A percentile compares a stretch with the other conserved stretches of the same genome.
These are phyloP conservation scores for Aspergillus puulaauensis DNA, from an alignment of 2,329 filamentous ascomycete genomes.

Conservation along the genomic window DNA sequence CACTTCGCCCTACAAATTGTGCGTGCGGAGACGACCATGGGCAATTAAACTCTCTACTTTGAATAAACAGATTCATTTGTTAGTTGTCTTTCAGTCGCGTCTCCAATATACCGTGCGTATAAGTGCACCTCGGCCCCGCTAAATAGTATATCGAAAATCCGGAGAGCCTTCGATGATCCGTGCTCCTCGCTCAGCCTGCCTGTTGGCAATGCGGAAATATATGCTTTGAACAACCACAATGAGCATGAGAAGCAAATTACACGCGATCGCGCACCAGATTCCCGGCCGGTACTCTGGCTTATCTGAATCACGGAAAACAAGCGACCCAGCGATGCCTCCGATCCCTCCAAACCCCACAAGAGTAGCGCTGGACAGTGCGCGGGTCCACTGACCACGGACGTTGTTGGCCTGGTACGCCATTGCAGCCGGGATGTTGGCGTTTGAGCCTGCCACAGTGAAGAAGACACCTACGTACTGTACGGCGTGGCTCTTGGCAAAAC, in stretches of 20 bases:
- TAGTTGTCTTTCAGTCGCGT: too few relatives aligned
- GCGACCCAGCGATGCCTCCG: slow-evolving; percentile 73
- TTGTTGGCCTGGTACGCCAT: slow-evolving; percentile 87
- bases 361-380: slow-evolving; percentile 73
- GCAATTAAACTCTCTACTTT: too few relatives aligned
- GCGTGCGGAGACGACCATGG: too few relatives aligned
- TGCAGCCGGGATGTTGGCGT: slow-evolving; percentile 71
- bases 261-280: slow-evolving; percentile 33
- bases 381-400: slow-evolving; percentile 84
- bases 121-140: background rate
- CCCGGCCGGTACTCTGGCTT: slow-evolving; percentile 35
- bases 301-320: slow-evolving; percentile 63
- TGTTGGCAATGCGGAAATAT: slow-evolving; percentile 35
- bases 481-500: slow-evolving; percentile 57
- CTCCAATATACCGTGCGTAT: background rate
- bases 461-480: slow-evolving; percentile 75
- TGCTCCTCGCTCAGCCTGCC: slow-evolving; percentile 34
- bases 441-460: slow-evolving; percentile 70
- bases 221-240: slow-evolving; percentile 28
- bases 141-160: slow-evolving; percentile 39
- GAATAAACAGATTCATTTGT: too few relatives aligned
- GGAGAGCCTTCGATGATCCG: slow-evolving; percentile 34
- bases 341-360: slow-evolving; percentile 75
- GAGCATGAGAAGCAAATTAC: slow-evolving; percentile 34
- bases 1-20: too few relatives aligned